Conservation (phyloP, 495 filamentous ascomycete species). For the Neurospora sublineolata region DNA sequence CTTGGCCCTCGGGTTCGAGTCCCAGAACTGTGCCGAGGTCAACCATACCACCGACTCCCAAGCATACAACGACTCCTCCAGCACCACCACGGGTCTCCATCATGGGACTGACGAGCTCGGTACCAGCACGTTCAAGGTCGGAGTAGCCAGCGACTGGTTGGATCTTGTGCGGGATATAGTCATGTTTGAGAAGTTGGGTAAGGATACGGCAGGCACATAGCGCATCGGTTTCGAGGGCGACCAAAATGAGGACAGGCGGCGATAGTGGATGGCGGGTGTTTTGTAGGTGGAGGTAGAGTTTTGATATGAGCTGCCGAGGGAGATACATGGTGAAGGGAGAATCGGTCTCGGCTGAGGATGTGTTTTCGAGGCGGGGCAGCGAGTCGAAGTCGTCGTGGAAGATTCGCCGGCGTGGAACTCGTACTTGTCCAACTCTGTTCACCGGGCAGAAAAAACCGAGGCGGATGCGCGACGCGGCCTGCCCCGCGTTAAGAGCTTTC, state of each 20-base stretch:
- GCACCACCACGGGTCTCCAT: conserved; percentile 65
- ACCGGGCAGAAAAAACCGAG: background rate
- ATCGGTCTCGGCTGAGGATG: background rate
- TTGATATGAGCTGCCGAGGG: conserved; percentile 74
- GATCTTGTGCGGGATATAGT: conserved; percentile 97
- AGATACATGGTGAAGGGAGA: conserved; percentile 66
- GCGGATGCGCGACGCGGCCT: background rate
- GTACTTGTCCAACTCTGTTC: background rate
- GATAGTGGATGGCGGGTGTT: conserved; percentile 70
- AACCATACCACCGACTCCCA: conserved; percentile 84
- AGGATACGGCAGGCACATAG: conserved; percentile 93
- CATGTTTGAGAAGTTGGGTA: conserved; percentile 79
- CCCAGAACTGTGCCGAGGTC: conserved; percentile 68
- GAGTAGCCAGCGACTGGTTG: conserved; percentile 88
- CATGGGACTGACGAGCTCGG: conserved; percentile 71
- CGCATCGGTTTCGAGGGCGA: conserved; percentile 87
- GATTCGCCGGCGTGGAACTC: background rate
- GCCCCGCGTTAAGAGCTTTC: background rate
- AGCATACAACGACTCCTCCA: conserved; percentile 79
- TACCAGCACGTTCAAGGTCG: conserved; percentile 68
- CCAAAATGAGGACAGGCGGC: conserved; percentile 83
- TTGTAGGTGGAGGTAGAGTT: conserved; percentile 80
- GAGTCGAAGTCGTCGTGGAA: background rate
- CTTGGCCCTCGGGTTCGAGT: conserved; percentile 46
- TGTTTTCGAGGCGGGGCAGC: conserved; percentile 14